Base-by-base conservation (phyloP, 257 asterid species). In the Solanum habrochaites region DNA sequence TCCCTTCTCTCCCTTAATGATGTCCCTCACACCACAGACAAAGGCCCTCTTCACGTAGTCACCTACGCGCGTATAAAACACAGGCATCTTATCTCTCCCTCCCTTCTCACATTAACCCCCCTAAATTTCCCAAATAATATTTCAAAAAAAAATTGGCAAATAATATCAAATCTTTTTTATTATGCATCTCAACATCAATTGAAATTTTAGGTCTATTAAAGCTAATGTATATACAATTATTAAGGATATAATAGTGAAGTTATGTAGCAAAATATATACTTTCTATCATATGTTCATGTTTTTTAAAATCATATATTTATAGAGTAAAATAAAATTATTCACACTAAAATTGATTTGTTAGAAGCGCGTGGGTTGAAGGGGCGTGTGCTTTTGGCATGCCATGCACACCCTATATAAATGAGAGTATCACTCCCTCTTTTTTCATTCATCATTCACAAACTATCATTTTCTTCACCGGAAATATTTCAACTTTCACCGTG, bases 401-500 rank as follows among this genome's bases (percentile, higher is more conserved):
- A 32, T 37, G 89, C 67, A 88, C 85, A 84, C 27, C 18, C 85
- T 88, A 80, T 85, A 91, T 66, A 91, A 90, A 85, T 85, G 29
- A 47, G 31, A 43, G 45, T 29, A 29, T 23, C 42, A 29, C 8
- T 35, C 18, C 18, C 18, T 13, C 18, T 56, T 39, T 85, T 45
- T 86, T 5, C 73, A 35, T 73, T 83, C 90, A 74, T 80, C 90
- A 83, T 86, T 77, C 90, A 85, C 90, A 62, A 60, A 11, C 62
- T 69, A 56, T 11, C 74, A 27, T 20, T n/a, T 66, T 25, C 58
- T 60, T 83, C 21, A 25, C 37, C 82, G 58, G 32, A 75, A 42
- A 1, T 42, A 40, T 3, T 75, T 25, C 60, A 75, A 4, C 31
- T 62, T 42, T 40, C 37, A 85, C 72, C 52, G 8, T 67, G 25